Percentiles rank a stretch among this genome's conserved stretches.
These are phyloP conservation scores for Porogramme epimiltina DNA, from an alignment of 1,284 basidiomycete genomes.

Conservation along the genomic window DNA sequence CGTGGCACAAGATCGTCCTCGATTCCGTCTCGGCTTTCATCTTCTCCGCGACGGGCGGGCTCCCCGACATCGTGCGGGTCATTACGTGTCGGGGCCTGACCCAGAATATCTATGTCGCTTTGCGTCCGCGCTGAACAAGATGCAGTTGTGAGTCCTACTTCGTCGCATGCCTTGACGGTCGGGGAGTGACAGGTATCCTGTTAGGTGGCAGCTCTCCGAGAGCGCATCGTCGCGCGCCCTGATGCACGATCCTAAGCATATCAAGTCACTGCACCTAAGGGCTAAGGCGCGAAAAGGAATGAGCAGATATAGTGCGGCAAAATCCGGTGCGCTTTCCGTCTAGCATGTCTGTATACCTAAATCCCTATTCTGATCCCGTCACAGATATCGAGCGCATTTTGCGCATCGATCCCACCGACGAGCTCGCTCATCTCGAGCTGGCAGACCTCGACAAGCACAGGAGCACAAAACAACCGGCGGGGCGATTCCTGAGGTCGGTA, in stretches of 20 bases:
- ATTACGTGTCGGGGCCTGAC: too few relatives aligned
- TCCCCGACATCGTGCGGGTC: too few relatives aligned
- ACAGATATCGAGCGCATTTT: slow-evolving; percentile 43
- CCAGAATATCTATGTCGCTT: too few relatives aligned
- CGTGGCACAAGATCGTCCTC: too few relatives aligned
- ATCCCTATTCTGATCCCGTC: too few relatives aligned
- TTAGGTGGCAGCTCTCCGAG: slow-evolving; percentile 41
- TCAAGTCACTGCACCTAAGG: slow-evolving; percentile 46
- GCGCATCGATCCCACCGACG: slow-evolving; percentile 34
- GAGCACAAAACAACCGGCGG: not conserved
- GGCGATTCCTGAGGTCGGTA: too few relatives aligned
- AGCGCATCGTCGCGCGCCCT: slow-evolving; percentile 43
- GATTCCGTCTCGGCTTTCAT: too few relatives aligned
- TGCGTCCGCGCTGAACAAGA: too few relatives aligned
- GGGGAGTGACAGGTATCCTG: slow-evolving; percentile 24
- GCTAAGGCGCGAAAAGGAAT: slow-evolving; percentile 43
- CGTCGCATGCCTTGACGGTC: not conserved
- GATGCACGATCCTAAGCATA: slow-evolving; percentile 39
- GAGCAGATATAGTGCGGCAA: slow-evolving; percentile 36
- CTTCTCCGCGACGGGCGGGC: too few relatives aligned
- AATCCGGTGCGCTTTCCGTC: slow-evolving; percentile 38
- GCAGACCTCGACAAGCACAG: slow-evolving; percentile 7
- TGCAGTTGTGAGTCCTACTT: not conserved
- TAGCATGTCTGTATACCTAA: too few relatives aligned
- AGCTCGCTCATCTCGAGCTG: slow-evolving; percentile 33